Evolutionary conservation across 441 rosid species (phyloP), one percentile per base, ranked within the genome.

Genomic region (Croton setiger): DNA sequence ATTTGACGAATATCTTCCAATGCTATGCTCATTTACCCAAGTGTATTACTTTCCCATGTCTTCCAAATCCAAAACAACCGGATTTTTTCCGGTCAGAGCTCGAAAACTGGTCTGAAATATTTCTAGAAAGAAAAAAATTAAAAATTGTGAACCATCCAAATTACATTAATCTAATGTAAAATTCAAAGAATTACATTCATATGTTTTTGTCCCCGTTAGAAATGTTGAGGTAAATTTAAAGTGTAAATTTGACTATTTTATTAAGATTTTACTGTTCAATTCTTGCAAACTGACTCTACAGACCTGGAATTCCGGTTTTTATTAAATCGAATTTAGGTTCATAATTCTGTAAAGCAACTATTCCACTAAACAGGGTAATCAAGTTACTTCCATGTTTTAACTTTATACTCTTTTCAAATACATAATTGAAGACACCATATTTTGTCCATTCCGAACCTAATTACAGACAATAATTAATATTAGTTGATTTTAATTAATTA

Each of bases 1-100:
- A 57, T 70, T 64, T 2, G 90, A 88, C 98, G 92, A 87, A 0
- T 86, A 89, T 4, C n/a, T 92, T 79, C 94, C 96, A 15, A 92
- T 74, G 68, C 72, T 81, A 48, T 81, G 39, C 0, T 88, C 87
- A 43, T 86, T 93, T 7, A 90, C 82, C 96, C 92, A 90, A 20
- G 85, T 87, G 4, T 71, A 47, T 1, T 96, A 94, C 69, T 89
- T 92, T 15, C 87, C 90, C 76, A 87, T n/a, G 2, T 92, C 37
- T 5, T 12, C 5, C 60, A 52, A 11, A 21, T 21, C 66, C 8
- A 13, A n/a, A 2, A 41, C 63, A 11, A 35, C 88, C 0, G 88
- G 86, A 3, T 82, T 83, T 5, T 4, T 64, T 57, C 86, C 91
- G 17, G 74, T 43, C 0, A 90, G 96, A 48, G 96, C 78, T 44